Evolutionary conservation across 208 protist species (phyloP).

Genomic region (Phytomonas sp.): DNA sequence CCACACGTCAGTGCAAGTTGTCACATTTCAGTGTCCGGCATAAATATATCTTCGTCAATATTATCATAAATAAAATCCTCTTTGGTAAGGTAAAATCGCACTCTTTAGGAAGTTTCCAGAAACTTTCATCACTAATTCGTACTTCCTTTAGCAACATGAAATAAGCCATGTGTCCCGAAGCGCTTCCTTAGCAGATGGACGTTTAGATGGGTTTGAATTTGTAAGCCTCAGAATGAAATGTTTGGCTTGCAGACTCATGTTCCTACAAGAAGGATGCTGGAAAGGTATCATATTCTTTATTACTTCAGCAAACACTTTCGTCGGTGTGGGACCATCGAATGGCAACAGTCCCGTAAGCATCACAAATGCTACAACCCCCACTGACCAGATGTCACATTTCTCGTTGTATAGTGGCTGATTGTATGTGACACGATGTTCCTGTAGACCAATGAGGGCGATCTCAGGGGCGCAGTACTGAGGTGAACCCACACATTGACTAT

Average conservation of each 20-base stretch:
- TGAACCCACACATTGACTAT: conserved; percentile 51
- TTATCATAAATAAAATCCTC: conserved; percentile 3
- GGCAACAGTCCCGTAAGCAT: conserved; percentile 76
- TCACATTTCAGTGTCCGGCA: conserved; percentile 37
- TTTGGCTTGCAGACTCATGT: conserved; percentile 33
- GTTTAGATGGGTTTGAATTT: conserved; percentile 42
- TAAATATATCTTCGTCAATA: conserved; percentile 57
- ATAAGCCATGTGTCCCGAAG: conserved; percentile 58
- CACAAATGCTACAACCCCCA: conserved; percentile 78
- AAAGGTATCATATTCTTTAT: conserved; percentile 57
- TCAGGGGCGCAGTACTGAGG: conserved; percentile 85
- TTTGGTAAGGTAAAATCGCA: background rate
- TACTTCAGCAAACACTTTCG: conserved; percentile 57
- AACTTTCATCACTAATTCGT: background rate
- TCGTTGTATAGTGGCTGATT: conserved; percentile 63
- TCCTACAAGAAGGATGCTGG: conserved; percentile 9
- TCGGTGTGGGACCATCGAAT: conserved; percentile 56
- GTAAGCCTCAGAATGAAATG: conserved; percentile 49
- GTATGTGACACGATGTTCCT: conserved; percentile 15
- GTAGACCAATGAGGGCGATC: conserved; percentile 55
- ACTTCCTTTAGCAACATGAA: background rate
- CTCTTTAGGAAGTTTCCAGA: background rate
- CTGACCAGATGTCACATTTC: conserved; percentile 88
- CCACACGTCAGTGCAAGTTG: conserved; percentile 39
- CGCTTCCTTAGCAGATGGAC: conserved; percentile 50